phyloP scores from a whole-genome alignment of 192 early-diverging fungal genomes.

The Chytriomyces sp. region DNA sequence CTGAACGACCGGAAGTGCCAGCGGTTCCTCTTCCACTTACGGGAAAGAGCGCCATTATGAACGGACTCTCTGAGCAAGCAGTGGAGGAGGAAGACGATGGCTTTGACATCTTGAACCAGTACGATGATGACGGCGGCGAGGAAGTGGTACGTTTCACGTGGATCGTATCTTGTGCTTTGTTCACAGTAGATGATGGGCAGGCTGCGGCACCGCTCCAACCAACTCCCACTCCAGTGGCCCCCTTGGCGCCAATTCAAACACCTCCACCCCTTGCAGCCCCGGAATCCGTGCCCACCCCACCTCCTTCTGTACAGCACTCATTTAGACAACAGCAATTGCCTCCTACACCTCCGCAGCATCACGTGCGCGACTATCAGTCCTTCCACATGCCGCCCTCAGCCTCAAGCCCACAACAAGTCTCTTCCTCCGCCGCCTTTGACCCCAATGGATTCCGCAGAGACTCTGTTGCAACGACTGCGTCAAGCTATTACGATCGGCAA shows the following conservation, averaged over 20 bases:
- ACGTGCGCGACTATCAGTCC: not conserved
- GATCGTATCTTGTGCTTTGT: not conserved
- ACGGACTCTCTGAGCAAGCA: not conserved
- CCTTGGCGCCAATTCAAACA: not conserved
- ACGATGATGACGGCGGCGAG: not conserved
- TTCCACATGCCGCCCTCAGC: not conserved
- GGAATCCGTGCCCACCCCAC: not conserved
- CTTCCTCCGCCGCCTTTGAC: not conserved
- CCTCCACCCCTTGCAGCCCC: not conserved
- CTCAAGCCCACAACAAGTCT: not conserved
- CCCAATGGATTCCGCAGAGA: not conserved
- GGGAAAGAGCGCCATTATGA: not conserved
- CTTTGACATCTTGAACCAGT: not conserved
- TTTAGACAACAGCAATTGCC: no score
- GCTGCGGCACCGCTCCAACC: not conserved
- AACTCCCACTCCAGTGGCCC: not conserved
- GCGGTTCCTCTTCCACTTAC: not conserved
- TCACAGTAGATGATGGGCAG: not conserved
- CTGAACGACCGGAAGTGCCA: not conserved
- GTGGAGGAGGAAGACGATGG: not conserved
- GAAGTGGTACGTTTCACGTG: not conserved
- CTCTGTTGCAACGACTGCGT: not conserved
- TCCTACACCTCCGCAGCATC: no score
- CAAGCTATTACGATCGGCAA: not conserved
- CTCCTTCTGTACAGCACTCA: no score